Conservation (phyloP, 306 rosid genomes). For the Amphicarpaea edgeworthii region DNA sequence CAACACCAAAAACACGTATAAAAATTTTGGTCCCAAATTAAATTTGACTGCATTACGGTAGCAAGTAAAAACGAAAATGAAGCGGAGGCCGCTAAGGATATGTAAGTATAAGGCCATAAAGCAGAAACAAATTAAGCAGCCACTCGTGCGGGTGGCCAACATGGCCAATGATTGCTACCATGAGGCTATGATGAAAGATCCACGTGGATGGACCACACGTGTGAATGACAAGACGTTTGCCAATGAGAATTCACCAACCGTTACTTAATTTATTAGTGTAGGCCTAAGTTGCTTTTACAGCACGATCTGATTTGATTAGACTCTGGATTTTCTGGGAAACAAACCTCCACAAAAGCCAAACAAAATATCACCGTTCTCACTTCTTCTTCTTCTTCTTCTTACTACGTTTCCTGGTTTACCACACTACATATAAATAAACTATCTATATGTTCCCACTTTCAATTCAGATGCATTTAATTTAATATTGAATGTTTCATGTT, state of each 20-base stretch:
- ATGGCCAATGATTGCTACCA: slow-evolving; percentile 62
- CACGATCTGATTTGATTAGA: slow-evolving; percentile 56
- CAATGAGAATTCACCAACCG: slow-evolving; percentile 48
- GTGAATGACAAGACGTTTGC: slow-evolving; percentile 52
- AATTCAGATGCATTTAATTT: background rate
- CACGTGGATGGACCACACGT: slow-evolving; percentile 62
- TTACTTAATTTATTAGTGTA: slow-evolving; percentile 22
- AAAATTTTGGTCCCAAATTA: too few relatives aligned
- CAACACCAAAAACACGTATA: too few relatives aligned
- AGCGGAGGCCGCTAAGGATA: background rate
- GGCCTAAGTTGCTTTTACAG: slow-evolving; percentile 46
- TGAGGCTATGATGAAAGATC: slow-evolving; percentile 34
- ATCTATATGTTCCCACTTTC: background rate
- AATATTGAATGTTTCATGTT: background rate
- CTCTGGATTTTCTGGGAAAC: slow-evolving; percentile 32
- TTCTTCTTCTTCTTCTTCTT: too few relatives aligned
- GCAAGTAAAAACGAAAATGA: background rate
- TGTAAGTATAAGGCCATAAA: background rate
- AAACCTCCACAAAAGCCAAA: slow-evolving; percentile 35
- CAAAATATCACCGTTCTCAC: slow-evolving; percentile 24
- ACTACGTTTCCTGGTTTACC: slow-evolving; percentile 26
- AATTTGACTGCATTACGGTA: too few relatives aligned
- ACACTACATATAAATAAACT: background rate
- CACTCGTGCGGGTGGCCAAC: slow-evolving; percentile 73
- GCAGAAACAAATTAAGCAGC: slow-evolving; percentile 24